These are phyloP conservation scores for Exserohilum rostratum DNA, from an alignment of 2,329 filamentous ascomycete genomes.

Conservation along the genomic window DNA sequence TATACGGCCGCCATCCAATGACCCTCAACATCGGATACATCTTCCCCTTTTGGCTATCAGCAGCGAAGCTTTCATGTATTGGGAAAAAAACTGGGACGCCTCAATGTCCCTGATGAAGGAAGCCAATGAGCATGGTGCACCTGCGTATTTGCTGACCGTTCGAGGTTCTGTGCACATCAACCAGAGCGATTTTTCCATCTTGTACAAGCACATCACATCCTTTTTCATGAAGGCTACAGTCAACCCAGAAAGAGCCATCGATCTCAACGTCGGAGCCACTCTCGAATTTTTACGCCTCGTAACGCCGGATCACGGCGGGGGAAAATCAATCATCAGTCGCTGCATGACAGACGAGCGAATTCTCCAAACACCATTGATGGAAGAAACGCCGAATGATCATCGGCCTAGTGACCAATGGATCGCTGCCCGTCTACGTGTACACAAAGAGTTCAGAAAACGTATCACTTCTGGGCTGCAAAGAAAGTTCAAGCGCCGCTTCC, in stretches of 20 bases:
- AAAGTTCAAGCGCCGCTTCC: slow-evolving; percentile 41
- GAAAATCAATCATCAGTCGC: slow-evolving; percentile 55
- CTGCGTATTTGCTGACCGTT: slow-evolving; percentile 55
- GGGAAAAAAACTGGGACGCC: slow-evolving; percentile 67
- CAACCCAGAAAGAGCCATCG: slow-evolving; percentile 66
- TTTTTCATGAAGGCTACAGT: slow-evolving; percentile 67
- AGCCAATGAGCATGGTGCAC: slow-evolving; percentile 55
- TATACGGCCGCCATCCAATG: slow-evolving; percentile 50
- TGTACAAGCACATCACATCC: slow-evolving; percentile 66
- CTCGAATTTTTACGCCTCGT: slow-evolving; percentile 67
- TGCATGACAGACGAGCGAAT: slow-evolving; percentile 62
- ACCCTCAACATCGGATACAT: slow-evolving; percentile 54
- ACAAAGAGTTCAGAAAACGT: slow-evolving; percentile 62
- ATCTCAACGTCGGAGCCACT: slow-evolving; percentile 65
- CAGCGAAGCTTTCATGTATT: slow-evolving; percentile 73
- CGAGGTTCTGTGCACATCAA: slow-evolving; percentile 69
- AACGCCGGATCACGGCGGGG: slow-evolving; percentile 45
- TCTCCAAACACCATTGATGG: slow-evolving; percentile 53
- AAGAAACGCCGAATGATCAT: slow-evolving; percentile 59
- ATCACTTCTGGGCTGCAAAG: slow-evolving; percentile 54
- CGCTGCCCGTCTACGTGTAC: slow-evolving; percentile 63
- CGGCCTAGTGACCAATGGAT: slow-evolving; percentile 65
- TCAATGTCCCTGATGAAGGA: slow-evolving; percentile 64
- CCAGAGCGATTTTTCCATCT: slow-evolving; percentile 69
- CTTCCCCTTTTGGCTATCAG: slow-evolving; percentile 68